These are phyloP conservation scores for Globisporangium canariense DNA, from an alignment of 352 stramenopile species.

Conservation along the genomic window DNA sequence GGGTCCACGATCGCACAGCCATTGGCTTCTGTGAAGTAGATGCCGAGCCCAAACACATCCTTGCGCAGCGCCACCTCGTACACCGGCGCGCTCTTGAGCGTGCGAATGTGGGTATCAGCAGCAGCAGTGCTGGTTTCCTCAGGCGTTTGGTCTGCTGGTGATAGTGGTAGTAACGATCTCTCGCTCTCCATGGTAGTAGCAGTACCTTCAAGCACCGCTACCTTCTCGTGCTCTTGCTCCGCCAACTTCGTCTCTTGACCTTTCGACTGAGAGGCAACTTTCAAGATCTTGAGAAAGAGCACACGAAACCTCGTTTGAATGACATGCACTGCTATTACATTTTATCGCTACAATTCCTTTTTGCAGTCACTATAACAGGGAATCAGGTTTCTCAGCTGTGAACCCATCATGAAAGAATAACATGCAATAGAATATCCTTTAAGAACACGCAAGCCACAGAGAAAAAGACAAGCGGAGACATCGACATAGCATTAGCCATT, in stretches of 20 bases:
- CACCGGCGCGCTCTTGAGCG: not conserved
- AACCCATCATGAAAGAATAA: no score
- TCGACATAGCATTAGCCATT: no score
- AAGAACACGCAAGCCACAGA: no score
- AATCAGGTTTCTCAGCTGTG: no score
- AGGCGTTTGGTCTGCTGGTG: not conserved
- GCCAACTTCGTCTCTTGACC: not conserved
- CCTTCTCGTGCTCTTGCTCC: not conserved
- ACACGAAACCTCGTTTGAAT: not conserved
- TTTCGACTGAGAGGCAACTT: not conserved
- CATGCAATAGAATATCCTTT: no score
- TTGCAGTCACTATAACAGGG: no score
- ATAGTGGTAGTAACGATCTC: no score
- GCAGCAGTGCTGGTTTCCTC: not conserved
- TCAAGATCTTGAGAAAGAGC: slow-evolving; percentile 3
- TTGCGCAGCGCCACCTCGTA: slow-evolving; percentile 60
- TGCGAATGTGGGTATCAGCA: no score
- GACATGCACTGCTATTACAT: not conserved
- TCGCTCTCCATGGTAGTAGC: not conserved
- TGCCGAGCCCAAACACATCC: slow-evolving; percentile 59
- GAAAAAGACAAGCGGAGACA: no score
- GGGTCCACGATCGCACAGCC: slow-evolving; percentile 52
- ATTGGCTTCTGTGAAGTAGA: slow-evolving; percentile 56
- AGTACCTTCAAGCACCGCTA: not conserved
- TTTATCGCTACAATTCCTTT: no score